phyloP scores from a whole-genome alignment of 1,284 basidiomycete species.

The Tylopilus sp. region DNA sequence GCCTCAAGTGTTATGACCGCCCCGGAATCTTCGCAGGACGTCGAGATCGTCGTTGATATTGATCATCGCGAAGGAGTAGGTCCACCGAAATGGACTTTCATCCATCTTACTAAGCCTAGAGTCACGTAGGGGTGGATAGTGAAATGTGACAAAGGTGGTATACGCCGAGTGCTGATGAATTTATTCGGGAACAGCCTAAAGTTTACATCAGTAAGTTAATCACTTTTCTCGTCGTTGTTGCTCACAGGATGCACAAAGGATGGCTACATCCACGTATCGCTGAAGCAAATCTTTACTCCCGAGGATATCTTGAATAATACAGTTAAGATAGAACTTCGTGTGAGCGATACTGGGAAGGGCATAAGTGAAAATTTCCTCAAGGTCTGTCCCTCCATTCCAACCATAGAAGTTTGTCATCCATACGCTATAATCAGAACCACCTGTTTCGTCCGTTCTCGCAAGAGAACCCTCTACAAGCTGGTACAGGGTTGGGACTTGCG shows the following conservation, averaged over 20 bases:
- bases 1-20: slow-evolving; percentile 36
- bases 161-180: slow-evolving; percentile 93
- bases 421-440: slow-evolving; percentile 61
- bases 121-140: slow-evolving; percentile 75
- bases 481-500: slow-evolving; percentile 93
- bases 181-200: slow-evolving; percentile 93
- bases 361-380: slow-evolving; percentile 87
- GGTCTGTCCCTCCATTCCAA: slow-evolving; percentile 36
- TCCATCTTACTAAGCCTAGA: slow-evolving; percentile 7
- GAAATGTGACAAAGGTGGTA: slow-evolving; percentile 88
- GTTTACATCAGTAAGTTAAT: slow-evolving; percentile 67
- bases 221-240: slow-evolving; percentile 5
- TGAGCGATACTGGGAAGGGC: slow-evolving; percentile 91
- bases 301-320: slow-evolving; percentile 51
- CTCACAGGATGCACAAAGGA: slow-evolving; percentile 42
- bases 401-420: slow-evolving; percentile 11
- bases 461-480: slow-evolving; percentile 86
- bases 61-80: slow-evolving; percentile 65
- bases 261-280: slow-evolving; percentile 83
- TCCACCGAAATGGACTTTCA: slow-evolving; percentile 8
- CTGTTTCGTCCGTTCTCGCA: slow-evolving; percentile 97
- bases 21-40: slow-evolving; percentile 42
- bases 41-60: slow-evolving; percentile 89
- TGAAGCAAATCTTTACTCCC: slow-evolving; percentile 67
- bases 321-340: slow-evolving; percentile 80